Conservation (phyloP, 2,329 filamentous ascomycete species). For the Monosporascus sp. region DNA sequence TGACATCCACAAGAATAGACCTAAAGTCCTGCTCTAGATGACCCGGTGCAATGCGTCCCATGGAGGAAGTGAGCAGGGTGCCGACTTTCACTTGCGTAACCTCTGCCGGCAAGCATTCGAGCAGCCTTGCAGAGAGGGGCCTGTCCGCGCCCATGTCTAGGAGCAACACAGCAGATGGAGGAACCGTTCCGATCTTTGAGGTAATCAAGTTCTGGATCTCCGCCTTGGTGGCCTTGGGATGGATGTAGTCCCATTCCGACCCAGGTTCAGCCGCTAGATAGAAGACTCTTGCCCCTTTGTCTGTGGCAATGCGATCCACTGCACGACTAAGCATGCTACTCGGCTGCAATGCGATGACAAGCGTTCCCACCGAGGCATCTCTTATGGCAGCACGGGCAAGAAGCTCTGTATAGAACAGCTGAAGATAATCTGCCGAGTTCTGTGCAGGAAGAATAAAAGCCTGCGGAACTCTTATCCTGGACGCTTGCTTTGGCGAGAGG, state of each 20-base stretch:
- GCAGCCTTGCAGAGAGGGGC: too few relatives aligned
- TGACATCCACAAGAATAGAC: too few relatives aligned
- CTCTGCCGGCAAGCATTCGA: too few relatives aligned
- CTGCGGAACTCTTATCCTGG: not conserved
- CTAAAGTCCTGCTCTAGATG: too few relatives aligned
- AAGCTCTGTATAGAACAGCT: constrained; percentile 4
- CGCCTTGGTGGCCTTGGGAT: constrained; percentile 2
- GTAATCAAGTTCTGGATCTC: constrained; percentile 1
- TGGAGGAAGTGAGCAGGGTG: too few relatives aligned
- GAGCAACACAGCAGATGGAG: too few relatives aligned
- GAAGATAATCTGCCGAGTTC: not conserved
- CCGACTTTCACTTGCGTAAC: too few relatives aligned
- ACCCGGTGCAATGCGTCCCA: too few relatives aligned
- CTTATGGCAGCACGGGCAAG: constrained; percentile 2
- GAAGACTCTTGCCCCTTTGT: constrained; percentile 1
- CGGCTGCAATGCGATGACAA: constrained; percentile 1
- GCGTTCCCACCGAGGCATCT: not conserved
- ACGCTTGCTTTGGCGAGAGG: constrained; percentile 1
- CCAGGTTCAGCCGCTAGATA: not conserved
- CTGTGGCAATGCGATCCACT: not conserved
- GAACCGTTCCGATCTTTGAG: not conserved
- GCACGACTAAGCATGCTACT: not conserved
- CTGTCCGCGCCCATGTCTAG: too few relatives aligned
- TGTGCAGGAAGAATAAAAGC: not conserved
- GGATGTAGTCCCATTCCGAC: constrained; percentile 2